These are phyloP conservation scores for Lachnellula suecica DNA, from an alignment of 2,329 filamentous ascomycete genomes.

Conservation along the genomic window DNA sequence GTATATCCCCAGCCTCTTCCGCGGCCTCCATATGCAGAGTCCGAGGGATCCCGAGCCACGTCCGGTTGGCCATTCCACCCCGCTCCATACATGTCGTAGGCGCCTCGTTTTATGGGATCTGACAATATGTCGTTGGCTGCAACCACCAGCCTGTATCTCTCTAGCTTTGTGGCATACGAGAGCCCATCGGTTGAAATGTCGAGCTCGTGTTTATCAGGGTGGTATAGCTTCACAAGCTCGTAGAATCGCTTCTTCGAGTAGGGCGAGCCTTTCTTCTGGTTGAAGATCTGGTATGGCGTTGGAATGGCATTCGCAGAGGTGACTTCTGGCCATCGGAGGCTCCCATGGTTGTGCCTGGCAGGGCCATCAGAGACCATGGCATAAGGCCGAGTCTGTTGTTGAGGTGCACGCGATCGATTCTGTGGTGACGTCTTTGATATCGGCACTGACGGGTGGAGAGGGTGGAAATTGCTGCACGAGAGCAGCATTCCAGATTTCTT, in stretches of 20 bases:
- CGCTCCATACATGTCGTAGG: conserved; percentile 78
- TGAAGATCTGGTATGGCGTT: conserved; percentile 89
- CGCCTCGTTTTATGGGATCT: conserved; percentile 71
- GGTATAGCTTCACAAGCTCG: conserved; percentile 91
- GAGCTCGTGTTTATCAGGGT: conserved; percentile 68
- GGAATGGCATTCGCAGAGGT: conserved; percentile 28
- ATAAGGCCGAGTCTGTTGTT: conserved; percentile 33
- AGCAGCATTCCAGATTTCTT: conserved; percentile 42
- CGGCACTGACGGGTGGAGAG: conserved; percentile 29
- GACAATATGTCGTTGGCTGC: conserved; percentile 87
- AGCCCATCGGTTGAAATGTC: conserved; percentile 42
- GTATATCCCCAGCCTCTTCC: conserved; percentile 27
- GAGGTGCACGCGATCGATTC: conserved; percentile 13
- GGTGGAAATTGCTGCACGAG: conserved; percentile 37
- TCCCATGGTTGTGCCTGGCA: conserved; percentile 35
- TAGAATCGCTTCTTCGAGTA: conserved; percentile 88
- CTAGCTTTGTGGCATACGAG: conserved; percentile 65
- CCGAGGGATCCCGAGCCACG: conserved; percentile 26
- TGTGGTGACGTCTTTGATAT: conserved; percentile 31
- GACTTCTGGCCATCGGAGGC: conserved; percentile 32
- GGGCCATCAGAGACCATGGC: conserved; percentile 36
- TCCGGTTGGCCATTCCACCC: conserved; percentile 67
- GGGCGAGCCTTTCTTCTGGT: conserved; percentile 54
- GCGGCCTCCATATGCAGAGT: conserved; percentile 26
- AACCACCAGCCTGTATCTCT: conserved; percentile 87